Conservation (phyloP, 2,329 filamentous ascomycete species). For the Hymenoscyphus repandus region DNA sequence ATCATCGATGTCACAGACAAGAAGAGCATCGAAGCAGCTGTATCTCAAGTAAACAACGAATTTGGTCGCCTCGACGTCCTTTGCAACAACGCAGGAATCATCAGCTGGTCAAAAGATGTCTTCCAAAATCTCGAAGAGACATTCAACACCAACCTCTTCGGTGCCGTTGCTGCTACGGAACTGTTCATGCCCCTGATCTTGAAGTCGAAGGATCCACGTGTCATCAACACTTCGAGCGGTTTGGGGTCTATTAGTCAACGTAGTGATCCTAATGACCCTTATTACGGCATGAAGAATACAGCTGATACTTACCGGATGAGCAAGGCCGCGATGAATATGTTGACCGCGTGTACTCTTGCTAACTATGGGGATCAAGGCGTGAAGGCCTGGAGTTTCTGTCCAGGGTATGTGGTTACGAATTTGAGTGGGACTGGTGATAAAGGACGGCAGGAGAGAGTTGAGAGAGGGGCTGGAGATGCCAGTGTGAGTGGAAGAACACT, state of each 20-base stretch:
- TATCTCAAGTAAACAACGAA: constrained; percentile 4
- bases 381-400: constrained; percentile 30
- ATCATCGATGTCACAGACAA: constrained; percentile 18
- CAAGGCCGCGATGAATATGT: constrained; percentile 26
- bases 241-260: constrained; percentile 15
- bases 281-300: background rate
- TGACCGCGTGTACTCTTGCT: constrained; percentile 7
- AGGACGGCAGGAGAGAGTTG: constrained; percentile 9
- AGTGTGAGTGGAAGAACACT: constrained; percentile 23
- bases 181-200: constrained; percentile 15
- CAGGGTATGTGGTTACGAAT: constrained; percentile 34
- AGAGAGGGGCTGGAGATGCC: constrained; percentile 17
- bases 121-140: constrained; percentile 4
- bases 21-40: constrained; percentile 6
- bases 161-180: constrained; percentile 14
- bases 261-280: constrained; percentile 10
- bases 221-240: constrained; percentile 16
- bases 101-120: background rate
- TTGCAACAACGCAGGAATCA: constrained; percentile 24
- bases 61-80: constrained; percentile 29
- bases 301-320: constrained; percentile 16
- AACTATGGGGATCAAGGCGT: constrained; percentile 11
- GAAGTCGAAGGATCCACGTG: constrained; percentile 10
- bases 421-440: constrained; percentile 18
- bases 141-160: constrained; percentile 19